Base-by-base conservation (phyloP, 2,329 filamentous ascomycete genomes). In the Fusarium mundagurra region DNA sequence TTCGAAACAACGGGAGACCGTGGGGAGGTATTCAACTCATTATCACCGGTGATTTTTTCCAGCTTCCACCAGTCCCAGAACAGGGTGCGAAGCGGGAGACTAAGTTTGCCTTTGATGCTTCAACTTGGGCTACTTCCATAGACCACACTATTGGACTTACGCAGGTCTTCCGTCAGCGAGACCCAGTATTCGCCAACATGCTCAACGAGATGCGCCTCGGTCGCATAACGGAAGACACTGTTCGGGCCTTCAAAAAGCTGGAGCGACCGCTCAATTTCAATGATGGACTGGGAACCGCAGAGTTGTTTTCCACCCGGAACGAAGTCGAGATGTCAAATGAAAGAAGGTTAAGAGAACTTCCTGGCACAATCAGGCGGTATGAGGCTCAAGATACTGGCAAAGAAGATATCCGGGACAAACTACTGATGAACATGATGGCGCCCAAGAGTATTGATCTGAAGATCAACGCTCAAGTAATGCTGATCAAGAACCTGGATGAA, bases 401-500 rank as follows among this genome's bases (percentile, higher is more conserved):
- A 73, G 87, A 88, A 24, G 83, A 86, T 2, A 83, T 92, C 43
- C 92, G 94, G 38, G 94, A 97, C 51, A 95, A 91, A 79, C 83
- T 98, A 1, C 86, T 99, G 11, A 83, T 89, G 11, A 98, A 96
- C 79, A 97, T 97, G 90, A 98, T 99, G 93, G 95, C 96, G 0
- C 95, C 96, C 0, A 92, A 92, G 76, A 80, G 84, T 1, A 89
- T 99, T 27, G 90, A 93, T 39, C 84, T 99, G 36, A 98, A 98
- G 82, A 92, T 96, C 72, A 94, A 95, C 16, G 94, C 96, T 0
- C 97, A 99, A 81, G 97, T 99, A 50, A 99, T 99, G 96, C 86
- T 99, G n/a, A 98, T 99, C 87, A 99, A 99, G 83, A 99, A 99
- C 78, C 92, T 98, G 84, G 96, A 99, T 79, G 94, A 98, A 44